These are phyloP conservation scores for Plectranthus barbatus DNA, from an alignment of 257 asterid species.

Conservation along the genomic window DNA sequence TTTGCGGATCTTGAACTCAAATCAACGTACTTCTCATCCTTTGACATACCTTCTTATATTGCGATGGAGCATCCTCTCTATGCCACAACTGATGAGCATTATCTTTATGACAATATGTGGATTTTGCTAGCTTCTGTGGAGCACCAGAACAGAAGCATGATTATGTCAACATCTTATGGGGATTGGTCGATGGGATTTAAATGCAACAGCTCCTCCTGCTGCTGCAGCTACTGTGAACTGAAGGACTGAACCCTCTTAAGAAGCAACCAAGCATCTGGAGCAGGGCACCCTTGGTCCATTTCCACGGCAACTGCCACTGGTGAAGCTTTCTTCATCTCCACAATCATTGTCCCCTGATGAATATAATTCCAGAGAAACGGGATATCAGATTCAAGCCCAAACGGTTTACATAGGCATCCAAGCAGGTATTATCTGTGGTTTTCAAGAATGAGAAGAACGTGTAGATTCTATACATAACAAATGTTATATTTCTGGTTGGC, in stretches of 20 bases:
- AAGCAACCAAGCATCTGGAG: conserved; percentile 68
- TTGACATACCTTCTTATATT: neutral
- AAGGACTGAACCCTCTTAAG: conserved; percentile 46
- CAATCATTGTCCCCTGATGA: conserved; percentile 65
- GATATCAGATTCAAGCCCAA: neutral
- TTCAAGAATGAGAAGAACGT: neutral
- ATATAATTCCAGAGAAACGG: neutral
- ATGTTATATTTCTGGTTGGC: neutral
- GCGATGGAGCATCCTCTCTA: neutral
- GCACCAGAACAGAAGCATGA: neutral
- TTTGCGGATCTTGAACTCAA: neutral
- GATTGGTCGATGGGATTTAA: conserved; percentile 33
- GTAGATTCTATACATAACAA: neutral
- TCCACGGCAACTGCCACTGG: conserved; percentile 58
- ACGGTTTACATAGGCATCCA: neutral
- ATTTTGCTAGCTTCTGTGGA: neutral
- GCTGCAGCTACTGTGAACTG: conserved; percentile 21
- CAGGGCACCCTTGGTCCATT: conserved; percentile 69
- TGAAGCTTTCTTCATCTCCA: conserved; percentile 42
- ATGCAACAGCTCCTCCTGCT: conserved; percentile 10
- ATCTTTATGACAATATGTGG: neutral
- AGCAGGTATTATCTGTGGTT: neutral
- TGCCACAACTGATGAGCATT: neutral
- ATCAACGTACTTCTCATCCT: neutral
- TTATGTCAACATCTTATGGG: conserved; percentile 18